Conservation (phyloP, 208 protist genomes). For the Trypanosoma avium region DNA sequence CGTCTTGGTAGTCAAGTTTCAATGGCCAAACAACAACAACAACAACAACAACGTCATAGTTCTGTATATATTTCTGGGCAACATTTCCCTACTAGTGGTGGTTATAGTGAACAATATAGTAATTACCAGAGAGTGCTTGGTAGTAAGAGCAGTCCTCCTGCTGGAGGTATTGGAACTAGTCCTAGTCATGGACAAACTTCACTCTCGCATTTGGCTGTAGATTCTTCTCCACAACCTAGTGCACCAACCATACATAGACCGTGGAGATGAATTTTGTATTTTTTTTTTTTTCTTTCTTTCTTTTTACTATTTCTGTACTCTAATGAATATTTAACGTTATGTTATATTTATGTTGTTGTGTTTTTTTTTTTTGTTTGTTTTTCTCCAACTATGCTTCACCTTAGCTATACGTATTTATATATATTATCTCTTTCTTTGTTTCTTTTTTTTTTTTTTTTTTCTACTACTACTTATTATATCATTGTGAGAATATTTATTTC, state of each 20-base stretch:
- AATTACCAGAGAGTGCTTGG: conserved; percentile 15
- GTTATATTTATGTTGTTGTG: too few relatives aligned
- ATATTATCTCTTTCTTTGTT: background rate
- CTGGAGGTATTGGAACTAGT: background rate
- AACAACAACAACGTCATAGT: background rate
- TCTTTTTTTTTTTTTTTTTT: background rate
- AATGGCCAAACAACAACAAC: conserved; percentile 27
- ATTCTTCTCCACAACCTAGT: conserved; percentile 9
- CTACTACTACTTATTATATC: background rate
- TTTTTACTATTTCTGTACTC: conserved; percentile 5
- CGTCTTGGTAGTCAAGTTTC: conserved; percentile 48
- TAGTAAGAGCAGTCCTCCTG: background rate
- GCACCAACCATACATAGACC: conserved; percentile 6
- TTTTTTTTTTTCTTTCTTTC: background rate
- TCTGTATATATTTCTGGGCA: too few relatives aligned
- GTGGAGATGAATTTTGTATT: conserved; percentile 14
- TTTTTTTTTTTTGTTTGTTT: too few relatives aligned
- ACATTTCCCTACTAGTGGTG: too few relatives aligned
- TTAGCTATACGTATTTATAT: too few relatives aligned
- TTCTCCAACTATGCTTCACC: too few relatives aligned
- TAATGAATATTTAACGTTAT: background rate
- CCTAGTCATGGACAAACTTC: background rate
- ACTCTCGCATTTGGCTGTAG: background rate
- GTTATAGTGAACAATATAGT: conserved; percentile 18
- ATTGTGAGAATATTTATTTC: background rate